These are phyloP conservation scores for Hanseniaspora thailandica DNA, from an alignment of 805 yeast genomes.

Conservation along the genomic window DNA sequence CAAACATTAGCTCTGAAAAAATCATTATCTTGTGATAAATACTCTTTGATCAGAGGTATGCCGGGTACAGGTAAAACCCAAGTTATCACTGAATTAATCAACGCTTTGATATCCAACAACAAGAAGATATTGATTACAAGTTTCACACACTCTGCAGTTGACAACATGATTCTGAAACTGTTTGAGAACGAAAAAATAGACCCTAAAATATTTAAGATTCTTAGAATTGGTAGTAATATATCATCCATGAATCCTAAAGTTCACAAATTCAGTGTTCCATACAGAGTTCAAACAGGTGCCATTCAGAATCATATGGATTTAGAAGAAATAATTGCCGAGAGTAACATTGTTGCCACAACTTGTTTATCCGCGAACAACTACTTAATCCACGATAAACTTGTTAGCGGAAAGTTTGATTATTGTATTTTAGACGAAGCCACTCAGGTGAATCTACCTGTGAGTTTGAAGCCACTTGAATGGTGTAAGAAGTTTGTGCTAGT, in stretches of 20 bases:
- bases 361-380: slow-evolving; percentile 65
- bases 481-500: slow-evolving; percentile 76
- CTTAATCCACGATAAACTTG: slow-evolving; percentile 32
- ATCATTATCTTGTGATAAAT: slow-evolving; percentile 58
- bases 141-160: slow-evolving; percentile 93
- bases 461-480: slow-evolving; percentile 73
- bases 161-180: slow-evolving; percentile 75
- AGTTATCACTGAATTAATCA: slow-evolving; percentile 65
- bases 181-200: slow-evolving; percentile 29
- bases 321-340: slow-evolving; percentile 36
- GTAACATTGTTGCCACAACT: slow-evolving; percentile 78
- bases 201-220: slow-evolving; percentile 26
- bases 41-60: slow-evolving; percentile 81
- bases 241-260: slow-evolving; percentile 47
- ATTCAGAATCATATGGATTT: slow-evolving; percentile 18
- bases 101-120: slow-evolving; percentile 39
- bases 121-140: slow-evolving; percentile 70
- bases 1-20: slow-evolving; percentile 59
- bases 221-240: slow-evolving; percentile 61
- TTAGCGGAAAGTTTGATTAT: slow-evolving; percentile 58
- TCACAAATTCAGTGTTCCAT: slow-evolving; percentile 36
- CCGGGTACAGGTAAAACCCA: slow-evolving; percentile 98
- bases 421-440: slow-evolving; percentile 96
- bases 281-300: slow-evolving; percentile 33
- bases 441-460: slow-evolving; percentile 82